Base-by-base conservation (phyloP, 495 filamentous ascomycete species). In the Podospora pseudocomata region DNA sequence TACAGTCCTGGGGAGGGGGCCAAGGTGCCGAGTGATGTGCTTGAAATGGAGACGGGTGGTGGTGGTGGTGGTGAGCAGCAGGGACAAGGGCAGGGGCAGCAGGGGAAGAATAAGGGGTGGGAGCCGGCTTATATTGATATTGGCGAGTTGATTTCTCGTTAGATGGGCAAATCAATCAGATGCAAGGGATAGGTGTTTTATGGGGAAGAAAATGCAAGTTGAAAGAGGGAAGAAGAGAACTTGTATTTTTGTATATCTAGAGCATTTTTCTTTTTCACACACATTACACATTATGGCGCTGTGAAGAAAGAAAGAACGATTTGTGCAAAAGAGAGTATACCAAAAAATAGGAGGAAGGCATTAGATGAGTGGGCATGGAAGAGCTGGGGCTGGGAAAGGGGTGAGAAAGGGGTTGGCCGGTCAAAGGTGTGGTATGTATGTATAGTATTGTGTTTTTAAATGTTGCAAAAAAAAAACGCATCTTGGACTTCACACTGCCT, bases 81-180 rank as follows among this genome's bases (percentile, higher is more conserved):
- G 23, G 23, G 23, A 23, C 23, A 23, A 23, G 23, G 23, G 1
- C 23, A 23, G 23, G 23, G 23, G 23, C 23, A 23, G 23, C 23
- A 2, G 39, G 39, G 39, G 39, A 49, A 49, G 39, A 49, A 16
- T 5, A 49, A 1, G 39, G 80, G 83, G 15, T 98, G 93, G 89
- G 90, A 88, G 78, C 90, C 93, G n/a, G 87, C 87, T 26, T 83
- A 94, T 76, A 86, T 99, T 68, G 95, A 99, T 83, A 83, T 89
- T 71, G 95, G 95, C 44, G 95, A 99, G 83, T 86, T 98, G 67
- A 84, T 97, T 79, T 87, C 67, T 44, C 69, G 70, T n/a, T 75
- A 75, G 67, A 32, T 27, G 57, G 26, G 15, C 54, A 3, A 15
- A 11, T n/a, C 16, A 30, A 15, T 34, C 7, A 30, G 13, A 6